Percentiles rank a stretch among this genome's conserved stretches.
phyloP scores from a whole-genome alignment of 768 basidiomycete species.

The Tulasnella sp. region DNA sequence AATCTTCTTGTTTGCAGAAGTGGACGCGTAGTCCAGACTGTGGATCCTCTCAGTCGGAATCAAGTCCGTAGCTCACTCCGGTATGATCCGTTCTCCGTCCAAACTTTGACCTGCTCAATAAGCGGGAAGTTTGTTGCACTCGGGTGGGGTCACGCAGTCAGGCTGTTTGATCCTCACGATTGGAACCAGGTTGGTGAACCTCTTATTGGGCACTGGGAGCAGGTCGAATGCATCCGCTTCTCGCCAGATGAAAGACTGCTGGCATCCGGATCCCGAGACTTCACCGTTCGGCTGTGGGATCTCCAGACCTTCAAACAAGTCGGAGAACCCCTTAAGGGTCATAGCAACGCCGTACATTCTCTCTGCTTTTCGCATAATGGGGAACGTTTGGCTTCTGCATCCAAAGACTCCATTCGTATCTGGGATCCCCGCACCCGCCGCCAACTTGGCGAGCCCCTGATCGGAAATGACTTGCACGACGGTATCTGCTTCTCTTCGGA shows the following conservation, averaged over 20 bases:
- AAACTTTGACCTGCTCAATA: too few species aligned
- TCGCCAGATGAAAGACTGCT: not conserved
- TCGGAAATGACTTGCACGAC: not conserved
- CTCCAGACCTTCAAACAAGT: not conserved
- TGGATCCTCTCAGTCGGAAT: too few species aligned
- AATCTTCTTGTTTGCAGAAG: too few species aligned
- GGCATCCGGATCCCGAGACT: not conserved
- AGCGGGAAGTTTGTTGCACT: too few species aligned
- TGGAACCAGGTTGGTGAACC: too few species aligned
- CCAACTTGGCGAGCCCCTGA: not conserved
- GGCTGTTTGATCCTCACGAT: too few species aligned
- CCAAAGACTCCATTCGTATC: not conserved
- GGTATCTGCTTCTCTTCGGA: not conserved
- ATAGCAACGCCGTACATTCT: not conserved
- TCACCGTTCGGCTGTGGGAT: not conserved
- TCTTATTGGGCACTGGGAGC: too few species aligned
- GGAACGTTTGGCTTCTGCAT: not conserved
- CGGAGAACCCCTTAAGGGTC: not conserved
- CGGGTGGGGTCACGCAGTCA: too few species aligned
- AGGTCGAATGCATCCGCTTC: too few species aligned
- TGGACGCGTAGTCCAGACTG: too few species aligned
- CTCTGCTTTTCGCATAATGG: not conserved
- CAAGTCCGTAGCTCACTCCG: too few species aligned
- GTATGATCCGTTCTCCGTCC: too few species aligned
- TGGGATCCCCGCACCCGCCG: not conserved